phyloP scores from a whole-genome alignment of 2,329 filamentous ascomycete genomes.

The Myriosclerotinia curreyana region DNA sequence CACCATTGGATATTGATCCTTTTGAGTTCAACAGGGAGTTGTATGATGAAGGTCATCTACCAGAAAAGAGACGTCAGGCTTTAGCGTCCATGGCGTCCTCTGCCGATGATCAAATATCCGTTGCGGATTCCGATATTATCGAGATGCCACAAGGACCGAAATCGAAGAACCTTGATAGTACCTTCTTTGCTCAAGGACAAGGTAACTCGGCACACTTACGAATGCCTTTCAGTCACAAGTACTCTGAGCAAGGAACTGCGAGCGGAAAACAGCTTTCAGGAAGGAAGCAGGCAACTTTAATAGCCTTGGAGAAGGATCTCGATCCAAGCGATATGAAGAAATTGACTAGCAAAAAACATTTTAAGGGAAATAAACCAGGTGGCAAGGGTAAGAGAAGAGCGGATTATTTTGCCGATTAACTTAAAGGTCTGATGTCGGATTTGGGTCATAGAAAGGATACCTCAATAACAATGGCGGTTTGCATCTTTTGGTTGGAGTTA shows the following conservation, averaged over 20 bases:
- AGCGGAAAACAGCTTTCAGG: slow-evolving; percentile 70
- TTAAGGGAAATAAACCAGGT: slow-evolving; percentile 70
- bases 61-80: slow-evolving; percentile 71
- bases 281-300: slow-evolving; percentile 75
- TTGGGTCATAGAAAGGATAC: slow-evolving; percentile 22
- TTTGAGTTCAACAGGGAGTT: slow-evolving; percentile 83
- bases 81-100: slow-evolving; percentile 46
- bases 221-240: slow-evolving; percentile 86
- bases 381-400: slow-evolving; percentile 44
- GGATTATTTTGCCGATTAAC: slow-evolving; percentile 41
- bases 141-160: slow-evolving; percentile 63
- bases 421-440: slow-evolving; percentile 21
- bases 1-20: slow-evolving; percentile 69
- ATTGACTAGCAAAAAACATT: slow-evolving; percentile 82
- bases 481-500: slow-evolving; percentile 12
- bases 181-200: slow-evolving; percentile 75
- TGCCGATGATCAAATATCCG: slow-evolving; percentile 41
- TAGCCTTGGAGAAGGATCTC: slow-evolving; percentile 79
- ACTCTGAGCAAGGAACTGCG: slow-evolving; percentile 71
- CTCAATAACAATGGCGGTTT: slow-evolving; percentile 18
- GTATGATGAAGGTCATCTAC: slow-evolving; percentile 79
- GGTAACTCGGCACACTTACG: slow-evolving; percentile 63
- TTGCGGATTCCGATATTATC: slow-evolving; percentile 50
- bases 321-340: slow-evolving; percentile 73
- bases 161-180: slow-evolving; percentile 74